Evolutionary conservation across 2,329 filamentous ascomycete species (phyloP).

Genomic region (Neospermospora avenae): DNA sequence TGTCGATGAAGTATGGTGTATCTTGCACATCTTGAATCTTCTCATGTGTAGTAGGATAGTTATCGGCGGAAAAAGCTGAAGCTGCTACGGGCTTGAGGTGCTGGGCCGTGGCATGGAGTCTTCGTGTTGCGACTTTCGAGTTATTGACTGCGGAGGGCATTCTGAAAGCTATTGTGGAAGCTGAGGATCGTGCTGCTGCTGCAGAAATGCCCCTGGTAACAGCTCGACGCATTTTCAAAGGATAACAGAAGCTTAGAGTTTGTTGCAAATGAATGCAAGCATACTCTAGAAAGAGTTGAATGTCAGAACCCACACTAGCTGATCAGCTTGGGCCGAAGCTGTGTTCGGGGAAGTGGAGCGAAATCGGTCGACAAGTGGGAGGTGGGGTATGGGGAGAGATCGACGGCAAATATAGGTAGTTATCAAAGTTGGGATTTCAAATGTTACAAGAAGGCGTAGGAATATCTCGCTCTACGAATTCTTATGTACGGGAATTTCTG

Average conservation of each 20-base stretch:
- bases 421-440: neutral
- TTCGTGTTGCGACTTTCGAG: conserved; percentile 42
- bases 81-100: conserved; percentile 52
- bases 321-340: neutral
- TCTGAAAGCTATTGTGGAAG: conserved; percentile 28
- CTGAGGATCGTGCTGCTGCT: conserved; percentile 24
- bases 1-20: conserved; percentile 80
- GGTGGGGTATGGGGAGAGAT: neutral
- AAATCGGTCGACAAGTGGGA: neutral
- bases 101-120: conserved; percentile 55
- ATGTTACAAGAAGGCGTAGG: neutral
- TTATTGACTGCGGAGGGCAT: conserved; percentile 27
- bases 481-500: too few species aligned
- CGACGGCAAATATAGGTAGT: too few species aligned
- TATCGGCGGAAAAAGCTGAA: conserved; percentile 54
- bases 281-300: neutral
- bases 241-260: neutral
- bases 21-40: conserved; percentile 64
- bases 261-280: conserved; percentile 6
- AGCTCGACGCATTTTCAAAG: conserved; percentile 32
- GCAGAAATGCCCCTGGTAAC: conserved; percentile 30
- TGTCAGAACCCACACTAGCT: neutral
- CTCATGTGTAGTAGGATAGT: conserved; percentile 70
- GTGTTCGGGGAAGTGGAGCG: conserved; percentile 2
- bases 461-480: too few species aligned